These are phyloP conservation scores for Trichoderma polysporum DNA, from an alignment of 2,329 filamentous ascomycete species.

Conservation along the genomic window DNA sequence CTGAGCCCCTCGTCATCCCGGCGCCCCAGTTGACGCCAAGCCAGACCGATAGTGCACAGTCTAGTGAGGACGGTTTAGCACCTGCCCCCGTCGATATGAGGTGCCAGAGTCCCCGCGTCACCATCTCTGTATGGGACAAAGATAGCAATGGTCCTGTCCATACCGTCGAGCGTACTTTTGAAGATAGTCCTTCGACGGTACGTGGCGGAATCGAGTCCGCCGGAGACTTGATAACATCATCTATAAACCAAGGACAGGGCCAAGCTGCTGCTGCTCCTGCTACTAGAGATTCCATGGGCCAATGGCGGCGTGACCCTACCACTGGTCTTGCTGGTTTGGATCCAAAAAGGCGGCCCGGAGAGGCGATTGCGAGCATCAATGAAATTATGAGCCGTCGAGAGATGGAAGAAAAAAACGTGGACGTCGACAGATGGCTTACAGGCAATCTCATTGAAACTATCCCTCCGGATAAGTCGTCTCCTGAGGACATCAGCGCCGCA, in stretches of 20 bases:
- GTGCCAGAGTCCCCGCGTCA: slow-evolving; percentile 53
- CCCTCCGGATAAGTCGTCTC: slow-evolving; percentile 29
- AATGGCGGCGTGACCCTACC: slow-evolving; percentile 41
- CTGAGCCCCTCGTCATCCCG: slow-evolving; percentile 31
- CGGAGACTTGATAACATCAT: slow-evolving; percentile 40
- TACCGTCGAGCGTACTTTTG: slow-evolving; percentile 42
- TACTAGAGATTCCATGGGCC: slow-evolving; percentile 42
- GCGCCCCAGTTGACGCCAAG: slow-evolving; percentile 48
- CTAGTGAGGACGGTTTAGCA: slow-evolving; percentile 50
- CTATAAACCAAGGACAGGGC: slow-evolving; percentile 19
- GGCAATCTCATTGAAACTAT: slow-evolving; percentile 33
- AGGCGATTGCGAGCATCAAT: slow-evolving; percentile 50
- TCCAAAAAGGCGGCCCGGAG: slow-evolving; percentile 44
- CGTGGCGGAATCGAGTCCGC: slow-evolving; percentile 39
- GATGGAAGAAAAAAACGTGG: slow-evolving; percentile 47
- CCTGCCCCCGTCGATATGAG: slow-evolving; percentile 43
- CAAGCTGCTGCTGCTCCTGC: slow-evolving; percentile 5
- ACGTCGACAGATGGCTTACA: slow-evolving; percentile 53
- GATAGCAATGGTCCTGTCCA: slow-evolving; percentile 40
- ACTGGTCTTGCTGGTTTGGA: slow-evolving; percentile 49
- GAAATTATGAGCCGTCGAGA: slow-evolving; percentile 45
- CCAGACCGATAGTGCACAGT: slow-evolving; percentile 48
- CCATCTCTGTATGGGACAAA: slow-evolving; percentile 56
- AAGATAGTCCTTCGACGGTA: slow-evolving; percentile 38
- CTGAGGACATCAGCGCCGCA: slow-evolving; percentile 27